These are phyloP conservation scores for Citrus glauca DNA, from an alignment of 345 rosid genomes.

Conservation along the genomic window DNA sequence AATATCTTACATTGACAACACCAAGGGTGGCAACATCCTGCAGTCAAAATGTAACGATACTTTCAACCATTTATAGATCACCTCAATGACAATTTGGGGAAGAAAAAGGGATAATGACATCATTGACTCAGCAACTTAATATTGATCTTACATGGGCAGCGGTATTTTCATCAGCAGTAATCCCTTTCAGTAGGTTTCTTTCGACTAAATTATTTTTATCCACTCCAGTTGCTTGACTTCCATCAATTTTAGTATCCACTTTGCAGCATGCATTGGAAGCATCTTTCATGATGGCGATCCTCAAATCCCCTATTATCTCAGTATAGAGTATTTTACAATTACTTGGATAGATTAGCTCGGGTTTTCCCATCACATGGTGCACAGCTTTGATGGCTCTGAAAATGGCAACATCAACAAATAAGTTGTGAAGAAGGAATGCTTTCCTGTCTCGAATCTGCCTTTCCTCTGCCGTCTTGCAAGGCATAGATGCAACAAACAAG, in stretches of 20 bases:
- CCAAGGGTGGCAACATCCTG: slow-evolving; percentile 90
- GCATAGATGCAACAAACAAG: slow-evolving; percentile 75
- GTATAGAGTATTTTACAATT: slow-evolving; percentile 35
- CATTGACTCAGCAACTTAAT: slow-evolving; percentile 18
- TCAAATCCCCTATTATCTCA: slow-evolving; percentile 77
- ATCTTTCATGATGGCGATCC: slow-evolving; percentile 54
- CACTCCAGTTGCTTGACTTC: slow-evolving; percentile 60
- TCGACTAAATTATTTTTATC: slow-evolving; percentile 55
- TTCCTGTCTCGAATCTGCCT: slow-evolving; percentile 92
- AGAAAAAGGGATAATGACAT: slow-evolving; percentile 3
- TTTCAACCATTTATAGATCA: slow-evolving; percentile 1
- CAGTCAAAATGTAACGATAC: slow-evolving; percentile 22
- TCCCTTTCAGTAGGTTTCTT: slow-evolving; percentile 91
- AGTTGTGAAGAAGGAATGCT: slow-evolving; percentile 93
- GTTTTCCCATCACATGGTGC: slow-evolving; percentile 49
- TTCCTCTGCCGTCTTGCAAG: slow-evolving; percentile 86
- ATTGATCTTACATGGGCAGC: slow-evolving; percentile 80
- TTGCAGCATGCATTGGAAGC: slow-evolving; percentile 71
- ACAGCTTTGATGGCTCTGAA: slow-evolving; percentile 79
- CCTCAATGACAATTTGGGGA: neutral
- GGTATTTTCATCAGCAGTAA: slow-evolving; percentile 94
- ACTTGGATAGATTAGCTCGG: slow-evolving; percentile 23
- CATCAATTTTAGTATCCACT: slow-evolving; percentile 91
- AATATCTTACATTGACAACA: slow-evolving; percentile 67
- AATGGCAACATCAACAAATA: slow-evolving; percentile 83